Percentiles rank a stretch among this genome's conserved stretches.
Evolutionary conservation across 176 grass and related monocot species (phyloP).

Genomic region (Hordeum vulgare): DNA sequence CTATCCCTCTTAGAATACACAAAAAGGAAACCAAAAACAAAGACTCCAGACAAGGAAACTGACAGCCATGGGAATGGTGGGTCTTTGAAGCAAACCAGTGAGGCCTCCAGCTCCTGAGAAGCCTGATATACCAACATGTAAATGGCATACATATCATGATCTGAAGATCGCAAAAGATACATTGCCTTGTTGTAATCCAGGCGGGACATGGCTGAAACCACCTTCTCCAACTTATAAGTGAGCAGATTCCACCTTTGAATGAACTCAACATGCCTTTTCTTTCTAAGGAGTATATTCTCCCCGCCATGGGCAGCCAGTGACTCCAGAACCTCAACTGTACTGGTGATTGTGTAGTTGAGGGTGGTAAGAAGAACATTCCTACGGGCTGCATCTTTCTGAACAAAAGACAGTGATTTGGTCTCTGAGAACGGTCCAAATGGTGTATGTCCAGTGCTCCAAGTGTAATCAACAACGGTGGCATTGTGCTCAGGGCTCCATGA

Average conservation of each 20-base stretch:
- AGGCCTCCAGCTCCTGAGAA: constrained; percentile 82
- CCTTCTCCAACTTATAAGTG: constrained; percentile 83
- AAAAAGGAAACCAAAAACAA: constrained; percentile 83
- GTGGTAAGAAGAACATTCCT: constrained; percentile 88
- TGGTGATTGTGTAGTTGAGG: constrained; percentile 80
- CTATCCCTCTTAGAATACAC: constrained; percentile 64
- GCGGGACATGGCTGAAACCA: constrained; percentile 72
- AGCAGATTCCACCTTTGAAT: constrained; percentile 94
- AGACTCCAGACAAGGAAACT: constrained; percentile 61
- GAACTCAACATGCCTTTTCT: constrained; percentile 84
- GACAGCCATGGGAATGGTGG: constrained; percentile 88
- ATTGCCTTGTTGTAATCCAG: constrained; percentile 90
- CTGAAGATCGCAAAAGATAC: constrained; percentile 71
- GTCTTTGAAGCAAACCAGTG: constrained; percentile 83
- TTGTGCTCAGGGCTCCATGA: constrained; percentile 79
- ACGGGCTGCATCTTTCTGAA: constrained; percentile 80
- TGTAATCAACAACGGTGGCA: constrained; percentile 68
- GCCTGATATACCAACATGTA: constrained; percentile 79
- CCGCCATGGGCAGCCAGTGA: constrained; percentile 78
- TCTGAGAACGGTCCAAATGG: constrained; percentile 93
- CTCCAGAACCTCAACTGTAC: constrained; percentile 59
- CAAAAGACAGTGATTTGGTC: constrained; percentile 84
- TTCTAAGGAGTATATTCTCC: constrained; percentile 70
- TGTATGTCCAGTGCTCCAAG: constrained; percentile 84
- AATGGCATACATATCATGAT: constrained; percentile 88